Evolutionary conservation across 805 yeast genomes (phyloP), one percentile per base, ranked within the genome.

Genomic region (Ogataea paradorogensis): DNA sequence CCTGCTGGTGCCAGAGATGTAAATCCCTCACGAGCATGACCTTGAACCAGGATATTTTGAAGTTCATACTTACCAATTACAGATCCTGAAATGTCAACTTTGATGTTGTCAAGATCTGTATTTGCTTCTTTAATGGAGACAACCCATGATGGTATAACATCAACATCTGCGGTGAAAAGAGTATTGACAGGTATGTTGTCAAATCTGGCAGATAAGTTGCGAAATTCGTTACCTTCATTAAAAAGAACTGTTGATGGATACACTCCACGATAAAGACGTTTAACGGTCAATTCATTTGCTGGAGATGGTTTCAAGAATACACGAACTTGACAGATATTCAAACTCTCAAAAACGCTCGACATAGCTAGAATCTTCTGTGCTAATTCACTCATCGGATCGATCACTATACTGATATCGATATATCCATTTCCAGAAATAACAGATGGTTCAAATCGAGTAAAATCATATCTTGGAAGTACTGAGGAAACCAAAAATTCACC

Each of bases 371-470:
- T 52, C 34, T 74, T 76, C 52, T 87, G 98, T 0, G 95, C 74
- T 11, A 65, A 52, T 49, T 84, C 90, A 43, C 76, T 74, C 2
- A 79, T 59, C 1, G 98, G 97, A 56, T 93, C 89, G 27, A 86
- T 53, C 1, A 84, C 61, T 0, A 84, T 65, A 4, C 76, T 59
- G 4, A 89, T 53, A 45, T 83, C 83, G 15, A 88, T 11, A 2
- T 46, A 30, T 4, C 50, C 48, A 3, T 26, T 23, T 3, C 21
- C 32, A 9, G 42, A 13, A 9, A 15, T 34, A 30, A 44, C 15
- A 8, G 15, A 35, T 11, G 48, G 28, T 9, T 40, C 21, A 9
- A 23, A 15, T 5, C 6, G 7, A 10, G 23, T 30, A 1, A 43
- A 22, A 15, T 46, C 45, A 10, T 55, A 50, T 30, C 63, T 46